Evolutionary conservation across 768 basidiomycete species (phyloP), one percentile per base, ranked within the genome.

Genomic region (Termitomyces sp.): DNA sequence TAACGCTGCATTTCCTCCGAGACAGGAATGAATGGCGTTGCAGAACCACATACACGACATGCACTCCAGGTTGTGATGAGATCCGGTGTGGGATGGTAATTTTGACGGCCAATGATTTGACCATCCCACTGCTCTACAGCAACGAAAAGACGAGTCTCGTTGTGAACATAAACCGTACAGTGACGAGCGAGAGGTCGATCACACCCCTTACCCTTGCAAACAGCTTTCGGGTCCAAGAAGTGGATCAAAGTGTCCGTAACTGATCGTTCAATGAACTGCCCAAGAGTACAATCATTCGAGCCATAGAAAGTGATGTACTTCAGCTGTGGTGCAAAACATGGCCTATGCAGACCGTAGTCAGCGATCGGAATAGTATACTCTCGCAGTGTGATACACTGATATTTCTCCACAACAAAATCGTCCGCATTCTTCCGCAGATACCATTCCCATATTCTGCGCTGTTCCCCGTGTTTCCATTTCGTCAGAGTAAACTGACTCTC

Each of bases 401-500:
- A 97, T 67, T 94, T 91, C 68, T 94, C 92, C 42, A 95, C 90
- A 38, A 90, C 82, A 63, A 98, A 87, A 65, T 91, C 89, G 64
- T 94, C 91, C 12, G 74, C 67, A 66, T 94, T 93, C 71, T 92
- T 90, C 50, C 90, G 83, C 11, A 91, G 74, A 66, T 96, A 96
- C 94, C 94, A 97, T 64, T 94, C 91, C 94, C 95, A 98, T 30
- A 96, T 83, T 43, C 91, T 85, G 38, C 89, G 81, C 60, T 92
- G 89, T 63, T 96, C 93, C 62, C 88, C 87, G 55, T 94, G 90
- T 61, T 87, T 86, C 77, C 85, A 87, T 67, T 88, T 85, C 40
- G 90, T 72, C 38, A 84, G 75, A 47, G 79, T 81, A 41, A 89
- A 81, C 19, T 77, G 80, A 64, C 91, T 92, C 65, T 94, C 87